Base-by-base conservation (phyloP, 1,139 yeast genomes). In the Suhomyces atakaporum region DNA sequence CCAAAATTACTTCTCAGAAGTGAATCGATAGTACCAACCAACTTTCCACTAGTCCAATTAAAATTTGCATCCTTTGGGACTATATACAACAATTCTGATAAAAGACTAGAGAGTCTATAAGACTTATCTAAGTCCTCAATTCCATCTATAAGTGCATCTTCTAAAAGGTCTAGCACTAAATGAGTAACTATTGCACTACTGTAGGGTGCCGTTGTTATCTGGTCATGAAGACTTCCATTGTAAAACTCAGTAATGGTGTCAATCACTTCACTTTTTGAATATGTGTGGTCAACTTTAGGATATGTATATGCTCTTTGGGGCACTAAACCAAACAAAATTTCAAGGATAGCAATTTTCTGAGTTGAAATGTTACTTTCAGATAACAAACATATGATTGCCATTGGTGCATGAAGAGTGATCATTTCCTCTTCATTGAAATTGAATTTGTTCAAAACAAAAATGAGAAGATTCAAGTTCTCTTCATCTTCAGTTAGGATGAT, bases 361-460 rank as follows among this genome's bases (percentile, higher is more conserved):
- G 19, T 27, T 12, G 38, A 40, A 6, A 57, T 33, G 0, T 36
- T 23, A 2, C 45, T 28, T 10, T 47, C 49, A 5, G 48, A 27
- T 15, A 68, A 50, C 4, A 77, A 45, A 1, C 77, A 65, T 13
- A 87, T 47, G 1, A 88, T 57, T 2, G 85, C 73, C 36, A 87
- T 61, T 0, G 97, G 97, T 4, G 85, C 65, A 54, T 90, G 96
- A 11, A 73, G 69, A 0, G 77, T 66, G n/a, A 81, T 62, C 84
- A 87, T 86, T 46, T 88, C 97, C 46, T 88, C 96, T 47, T 90
- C 97, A 32, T 74, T 77, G 12, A 89, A 79, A 46, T 86, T 79
- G 59, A 87, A 90, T 29, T 75, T 73, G 14, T 69, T 67, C 18
- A 89, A 47, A 14, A 87, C 70, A 54, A 82, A 88, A 7, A 66